Conservation (phyloP, 306 rosid species). For the Medicago arabica region DNA sequence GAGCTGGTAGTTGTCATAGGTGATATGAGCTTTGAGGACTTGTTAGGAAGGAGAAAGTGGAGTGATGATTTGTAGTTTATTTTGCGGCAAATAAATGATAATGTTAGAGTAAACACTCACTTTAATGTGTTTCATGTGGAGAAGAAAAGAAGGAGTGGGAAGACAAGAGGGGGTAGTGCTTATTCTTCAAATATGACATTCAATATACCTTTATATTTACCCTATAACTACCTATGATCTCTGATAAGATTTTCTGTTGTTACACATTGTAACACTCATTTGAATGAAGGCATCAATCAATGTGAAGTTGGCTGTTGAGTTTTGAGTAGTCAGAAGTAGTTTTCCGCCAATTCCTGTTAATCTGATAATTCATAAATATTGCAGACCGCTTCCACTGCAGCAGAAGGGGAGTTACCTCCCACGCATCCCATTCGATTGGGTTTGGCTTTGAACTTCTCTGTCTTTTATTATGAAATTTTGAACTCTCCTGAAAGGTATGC, state of each 20-base stretch:
- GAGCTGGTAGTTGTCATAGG: neutral
- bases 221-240: neutral
- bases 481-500: constrained; percentile 74
- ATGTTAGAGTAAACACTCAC: neutral
- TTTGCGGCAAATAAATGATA: neutral
- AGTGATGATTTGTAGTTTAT: neutral
- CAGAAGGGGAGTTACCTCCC: constrained; percentile 61
- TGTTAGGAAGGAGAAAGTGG: neutral
- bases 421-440: constrained; percentile 77
- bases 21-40: constrained; percentile 4
- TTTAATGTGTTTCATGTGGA: neutral
- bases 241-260: neutral
- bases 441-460: constrained; percentile 71
- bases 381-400: constrained; percentile 56
- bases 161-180: neutral
- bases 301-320: neutral
- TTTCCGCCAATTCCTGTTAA: neutral
- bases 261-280: neutral
- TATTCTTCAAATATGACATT: constrained; percentile 17
- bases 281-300: neutral
- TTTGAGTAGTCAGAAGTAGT: neutral
- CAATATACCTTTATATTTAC: neutral
- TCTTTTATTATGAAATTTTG: constrained; percentile 73
- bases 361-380: constrained; percentile 30
- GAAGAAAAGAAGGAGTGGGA: neutral